phyloP scores from a whole-genome alignment of 805 yeast species.

The Debaryomyces prosopidis region DNA sequence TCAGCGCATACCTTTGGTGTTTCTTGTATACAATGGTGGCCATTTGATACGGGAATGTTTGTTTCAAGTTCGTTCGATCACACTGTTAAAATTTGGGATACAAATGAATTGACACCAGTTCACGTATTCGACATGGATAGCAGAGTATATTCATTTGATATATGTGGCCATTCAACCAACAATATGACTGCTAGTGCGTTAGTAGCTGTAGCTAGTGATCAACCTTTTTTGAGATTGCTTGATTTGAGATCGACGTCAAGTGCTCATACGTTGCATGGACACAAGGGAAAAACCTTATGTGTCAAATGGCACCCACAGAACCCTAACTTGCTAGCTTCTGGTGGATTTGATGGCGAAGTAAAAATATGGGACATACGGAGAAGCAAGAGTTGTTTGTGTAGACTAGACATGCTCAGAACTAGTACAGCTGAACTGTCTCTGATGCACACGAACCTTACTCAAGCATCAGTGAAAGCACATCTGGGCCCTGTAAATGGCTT shows the following conservation, averaged over 20 bases:
- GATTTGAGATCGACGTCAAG: slow-evolving; percentile 75
- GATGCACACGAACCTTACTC: slow-evolving; percentile 26
- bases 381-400: slow-evolving; percentile 60
- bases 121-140: slow-evolving; percentile 63
- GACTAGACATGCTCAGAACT: slow-evolving; percentile 58
- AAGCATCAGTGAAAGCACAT: slow-evolving; percentile 60
- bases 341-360: slow-evolving; percentile 79
- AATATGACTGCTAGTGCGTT: slow-evolving; percentile 43
- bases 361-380: slow-evolving; percentile 85
- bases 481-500: slow-evolving; percentile 77
- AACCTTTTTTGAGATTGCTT: slow-evolving; percentile 63
- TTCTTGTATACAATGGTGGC: slow-evolving; percentile 84
- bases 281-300: slow-evolving; percentile 53
- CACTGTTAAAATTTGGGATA: slow-evolving; percentile 78
- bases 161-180: slow-evolving; percentile 29
- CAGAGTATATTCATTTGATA: slow-evolving; percentile 67
- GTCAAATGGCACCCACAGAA: slow-evolving; percentile 76
- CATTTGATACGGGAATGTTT: slow-evolving; percentile 82
- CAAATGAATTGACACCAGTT: slow-evolving; percentile 62
- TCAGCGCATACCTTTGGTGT: slow-evolving; percentile 68
- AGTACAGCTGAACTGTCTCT: slow-evolving; percentile 14
- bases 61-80: slow-evolving; percentile 79
- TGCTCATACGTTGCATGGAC: slow-evolving; percentile 70
- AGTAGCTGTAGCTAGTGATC: slow-evolving; percentile 72
- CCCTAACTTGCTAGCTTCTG: slow-evolving; percentile 66